A percentile compares a stretch with the other conserved stretches of the same genome.
Conservation (phyloP, 2,329 filamentous ascomycete species). For the Westerdykella sp. region DNA sequence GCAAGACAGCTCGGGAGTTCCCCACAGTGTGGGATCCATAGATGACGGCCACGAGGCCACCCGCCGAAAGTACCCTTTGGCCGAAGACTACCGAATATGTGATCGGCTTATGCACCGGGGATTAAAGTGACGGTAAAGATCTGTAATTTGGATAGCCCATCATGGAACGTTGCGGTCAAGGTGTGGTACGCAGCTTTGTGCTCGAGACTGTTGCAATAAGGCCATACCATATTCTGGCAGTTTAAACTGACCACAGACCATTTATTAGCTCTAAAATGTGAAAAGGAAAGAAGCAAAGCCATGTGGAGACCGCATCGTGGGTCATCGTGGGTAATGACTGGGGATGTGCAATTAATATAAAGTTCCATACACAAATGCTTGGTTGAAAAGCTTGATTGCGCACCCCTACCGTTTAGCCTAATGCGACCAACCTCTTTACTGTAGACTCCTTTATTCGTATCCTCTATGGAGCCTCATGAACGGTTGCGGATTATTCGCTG, state of each 20-base stretch:
- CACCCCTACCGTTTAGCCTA: slow-evolving; percentile 12
- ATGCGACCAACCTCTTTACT: background rate
- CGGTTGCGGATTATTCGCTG: background rate
- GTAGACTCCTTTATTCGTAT: background rate
- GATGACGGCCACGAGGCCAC: background rate
- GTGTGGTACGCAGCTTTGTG: no score
- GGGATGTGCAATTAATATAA: slow-evolving; percentile 3
- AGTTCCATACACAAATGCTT: slow-evolving; percentile 12
- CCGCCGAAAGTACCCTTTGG: background rate
- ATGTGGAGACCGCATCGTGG: background rate
- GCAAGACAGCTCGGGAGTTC: background rate
- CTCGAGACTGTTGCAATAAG: no score
- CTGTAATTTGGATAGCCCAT: background rate
- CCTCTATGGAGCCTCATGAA: background rate
- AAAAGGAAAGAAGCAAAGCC: no score
- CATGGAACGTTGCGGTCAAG: no score
- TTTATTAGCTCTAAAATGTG: no score
- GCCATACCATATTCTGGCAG: no score
- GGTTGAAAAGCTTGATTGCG: slow-evolving; percentile 21
- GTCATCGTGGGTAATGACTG: slow-evolving; percentile 11
- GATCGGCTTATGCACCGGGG: background rate
- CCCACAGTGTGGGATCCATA: background rate
- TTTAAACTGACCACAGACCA: no score
- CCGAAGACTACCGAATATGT: background rate
- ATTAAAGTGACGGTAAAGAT: no score